Evolutionary conservation across 306 rosid species (phyloP).

Genomic region (Clitoria ternatea): DNA sequence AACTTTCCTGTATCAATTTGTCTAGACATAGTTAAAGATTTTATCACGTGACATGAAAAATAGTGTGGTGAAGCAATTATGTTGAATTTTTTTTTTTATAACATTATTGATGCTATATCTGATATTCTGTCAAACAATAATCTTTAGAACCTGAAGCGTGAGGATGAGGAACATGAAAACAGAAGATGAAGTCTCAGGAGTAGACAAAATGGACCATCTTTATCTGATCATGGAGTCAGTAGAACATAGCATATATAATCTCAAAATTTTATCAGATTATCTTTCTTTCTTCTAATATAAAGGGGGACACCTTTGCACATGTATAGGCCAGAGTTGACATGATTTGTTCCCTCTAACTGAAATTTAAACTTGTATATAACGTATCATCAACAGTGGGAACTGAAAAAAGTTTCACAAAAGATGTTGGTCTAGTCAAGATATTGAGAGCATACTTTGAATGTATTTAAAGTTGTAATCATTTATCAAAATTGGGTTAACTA

Average conservation of each 20-base stretch:
- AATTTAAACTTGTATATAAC: constrained; percentile 10
- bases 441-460: constrained; percentile 12
- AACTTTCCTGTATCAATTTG: neutral
- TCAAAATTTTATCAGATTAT: too few species aligned
- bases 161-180: too few species aligned
- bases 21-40: neutral
- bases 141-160: neutral
- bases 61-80: too few species aligned
- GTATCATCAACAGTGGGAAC: constrained; percentile 1
- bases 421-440: constrained; percentile 17
- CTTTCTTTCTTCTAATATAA: neutral
- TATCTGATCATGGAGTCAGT: too few species aligned
- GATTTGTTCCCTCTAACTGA: constrained; percentile 25
- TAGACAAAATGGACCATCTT: too few species aligned
- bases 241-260: too few species aligned
- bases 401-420: neutral
- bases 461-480: too few species aligned
- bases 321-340: constrained; percentile 11
- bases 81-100: neutral
- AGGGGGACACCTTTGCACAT: neutral
- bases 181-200: too few species aligned
- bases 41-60: neutral
- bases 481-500: too few species aligned
- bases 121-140: neutral
- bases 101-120: neutral